These are phyloP conservation scores for Chlorella sp. DNA, from an alignment of 139 green algal genomes.

Conservation along the genomic window DNA sequence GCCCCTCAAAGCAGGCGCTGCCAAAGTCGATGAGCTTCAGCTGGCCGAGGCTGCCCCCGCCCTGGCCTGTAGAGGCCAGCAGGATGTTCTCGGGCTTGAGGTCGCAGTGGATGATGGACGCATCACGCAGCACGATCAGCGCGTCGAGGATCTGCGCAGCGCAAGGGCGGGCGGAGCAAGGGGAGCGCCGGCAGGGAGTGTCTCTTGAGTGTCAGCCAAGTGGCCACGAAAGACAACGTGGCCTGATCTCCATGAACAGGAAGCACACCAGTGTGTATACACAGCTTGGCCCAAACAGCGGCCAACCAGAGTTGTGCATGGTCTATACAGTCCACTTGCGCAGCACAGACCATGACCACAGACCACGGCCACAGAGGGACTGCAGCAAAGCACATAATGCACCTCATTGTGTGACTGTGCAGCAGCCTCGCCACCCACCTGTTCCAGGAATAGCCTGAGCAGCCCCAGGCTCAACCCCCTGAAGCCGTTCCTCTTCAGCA, in stretches of 20 bases:
- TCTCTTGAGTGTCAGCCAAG: too few relatives aligned
- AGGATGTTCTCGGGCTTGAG: slow-evolving; percentile 99
- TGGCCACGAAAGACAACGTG: too few relatives aligned
- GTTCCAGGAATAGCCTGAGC: too few relatives aligned
- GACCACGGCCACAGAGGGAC: slow-evolving; percentile 33
- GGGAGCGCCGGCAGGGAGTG: background rate
- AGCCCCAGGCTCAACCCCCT: slow-evolving; percentile 76
- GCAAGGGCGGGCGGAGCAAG: slow-evolving; percentile 8
- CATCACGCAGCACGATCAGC: slow-evolving; percentile 72
- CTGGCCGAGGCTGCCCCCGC: too few relatives aligned
- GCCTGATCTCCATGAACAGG: too few relatives aligned
- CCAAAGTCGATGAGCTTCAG: slow-evolving; percentile 99
- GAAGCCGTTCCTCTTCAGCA: slow-evolving; percentile 92
- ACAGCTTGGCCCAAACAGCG: too few relatives aligned
- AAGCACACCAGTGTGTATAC: too few relatives aligned
- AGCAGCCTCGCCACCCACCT: slow-evolving; percentile 54
- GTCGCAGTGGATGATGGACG: slow-evolving; percentile 96
- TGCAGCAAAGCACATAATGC: slow-evolving; percentile 14
- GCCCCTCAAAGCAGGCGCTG: slow-evolving; percentile 86
- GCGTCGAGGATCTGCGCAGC: slow-evolving; percentile 56
- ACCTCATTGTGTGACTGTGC: slow-evolving; percentile 59
- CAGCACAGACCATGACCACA: too few relatives aligned
- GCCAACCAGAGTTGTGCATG: too few relatives aligned
- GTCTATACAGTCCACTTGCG: too few relatives aligned
- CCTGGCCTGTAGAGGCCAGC: slow-evolving; percentile 12